These are phyloP conservation scores for Botrytis squamosa DNA, from an alignment of 2,329 filamentous ascomycete genomes.

Conservation along the genomic window DNA sequence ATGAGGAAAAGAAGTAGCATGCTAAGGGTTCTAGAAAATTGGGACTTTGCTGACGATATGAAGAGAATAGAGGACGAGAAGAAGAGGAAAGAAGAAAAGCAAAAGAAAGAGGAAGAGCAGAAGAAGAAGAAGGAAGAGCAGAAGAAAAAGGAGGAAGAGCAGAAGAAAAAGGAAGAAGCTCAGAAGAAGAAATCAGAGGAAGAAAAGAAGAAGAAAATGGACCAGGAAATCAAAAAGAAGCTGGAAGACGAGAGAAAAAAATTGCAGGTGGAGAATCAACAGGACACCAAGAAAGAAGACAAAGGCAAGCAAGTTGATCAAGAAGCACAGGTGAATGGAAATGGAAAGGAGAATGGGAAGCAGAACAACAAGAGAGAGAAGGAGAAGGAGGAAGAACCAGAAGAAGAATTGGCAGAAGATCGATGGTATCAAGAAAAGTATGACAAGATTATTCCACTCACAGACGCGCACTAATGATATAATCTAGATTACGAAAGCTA, in stretches of 20 bases:
- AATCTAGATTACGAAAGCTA: slow-evolving; percentile 29
- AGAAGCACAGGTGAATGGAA: not conserved
- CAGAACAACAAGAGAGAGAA: slow-evolving; percentile 20
- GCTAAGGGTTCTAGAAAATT: slow-evolving; percentile 36
- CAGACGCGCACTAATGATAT: not conserved
- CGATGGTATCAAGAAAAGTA: slow-evolving; percentile 37
- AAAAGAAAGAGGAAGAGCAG: not conserved
- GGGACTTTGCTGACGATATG: slow-evolving; percentile 31
- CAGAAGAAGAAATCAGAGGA: slow-evolving; percentile 28
- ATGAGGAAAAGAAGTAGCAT: slow-evolving; percentile 42
- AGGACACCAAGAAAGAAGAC: not conserved
- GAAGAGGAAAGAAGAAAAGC: not conserved
- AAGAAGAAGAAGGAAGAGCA: not conserved
- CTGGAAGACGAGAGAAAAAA: not conserved
- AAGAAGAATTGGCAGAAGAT: slow-evolving; percentile 33
- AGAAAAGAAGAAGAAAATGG: slow-evolving; percentile 23
- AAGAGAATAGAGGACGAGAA: slow-evolving; percentile 17
- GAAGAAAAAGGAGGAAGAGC: slow-evolving; percentile 29
- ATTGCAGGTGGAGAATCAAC: not conserved
- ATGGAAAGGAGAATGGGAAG: slow-evolving; percentile 25
- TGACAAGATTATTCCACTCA: slow-evolving; percentile 9
- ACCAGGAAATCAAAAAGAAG: slow-evolving; percentile 22
- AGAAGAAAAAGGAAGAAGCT: slow-evolving; percentile 33
- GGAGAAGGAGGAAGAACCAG: slow-evolving; percentile 6
- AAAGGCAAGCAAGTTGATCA: not conserved